Evolutionary conservation across 2,329 filamentous ascomycete genomes (phyloP), one percentile per base, ranked within the genome.

Genomic region (Aspergillus pseudoglaucus): DNA sequence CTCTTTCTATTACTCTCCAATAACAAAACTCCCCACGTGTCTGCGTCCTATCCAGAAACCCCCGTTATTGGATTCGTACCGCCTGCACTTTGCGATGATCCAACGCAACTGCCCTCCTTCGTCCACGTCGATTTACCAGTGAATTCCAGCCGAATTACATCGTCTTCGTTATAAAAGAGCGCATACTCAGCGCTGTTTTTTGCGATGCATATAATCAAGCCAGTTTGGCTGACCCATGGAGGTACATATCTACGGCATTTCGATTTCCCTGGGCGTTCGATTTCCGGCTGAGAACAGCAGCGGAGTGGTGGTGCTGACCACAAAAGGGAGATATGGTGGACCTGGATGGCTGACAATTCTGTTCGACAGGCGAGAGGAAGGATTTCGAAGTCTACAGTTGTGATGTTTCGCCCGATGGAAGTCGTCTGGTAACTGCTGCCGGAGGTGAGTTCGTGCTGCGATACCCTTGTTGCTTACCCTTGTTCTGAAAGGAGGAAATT

Each of bases 341-440:
- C 53, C 63, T 47, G 2, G 2, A 39, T 39, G 18, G 17, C 37
- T 39, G 10, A 39, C 37, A 20, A 22, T 12, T 18, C 5, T 22
- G 7, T 30, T 15, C 8, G 54, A 50, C 61, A 88, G 87, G 91
- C 67, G 93, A 98, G 75, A 88, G 95, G 68, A 97, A 96, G 67
- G 90, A 97, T 67, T 95, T 94, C 65, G 93, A 98, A 72, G 91
- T 97, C 57, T 98, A 97, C 75, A 95, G 89, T 73, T 97, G 91
- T 69, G 88, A 97, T 76, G 84, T 98, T 55, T 98, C 93, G 23
- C 88, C 93, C 12, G 93, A 98, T 73, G 93, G 91, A 57, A 85
- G 83, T 64, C 83, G 93, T 55, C 80, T 98, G 48, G 93, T 91
- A 43, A 97, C 93, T 17, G 93, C 91, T 53, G 93, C 90, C 61